Evolutionary conservation across 208 protist species (phyloP), one percentile per base, ranked within the genome.

Genomic region (Wallacemonas collosoma): DNA sequence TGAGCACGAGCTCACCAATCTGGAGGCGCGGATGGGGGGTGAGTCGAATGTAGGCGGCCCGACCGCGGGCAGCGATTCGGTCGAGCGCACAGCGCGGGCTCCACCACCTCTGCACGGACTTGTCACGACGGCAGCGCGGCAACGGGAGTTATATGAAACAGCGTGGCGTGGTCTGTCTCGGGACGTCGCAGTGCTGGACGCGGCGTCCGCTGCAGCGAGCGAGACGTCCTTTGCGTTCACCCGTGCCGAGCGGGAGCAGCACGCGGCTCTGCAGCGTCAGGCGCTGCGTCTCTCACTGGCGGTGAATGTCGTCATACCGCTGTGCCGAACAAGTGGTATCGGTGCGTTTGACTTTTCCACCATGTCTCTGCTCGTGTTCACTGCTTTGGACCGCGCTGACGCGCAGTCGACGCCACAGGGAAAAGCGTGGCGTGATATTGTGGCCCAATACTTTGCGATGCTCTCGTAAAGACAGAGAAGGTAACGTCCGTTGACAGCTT

Each of bases 231-330:
- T 60, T 35, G 14, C 17, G 14, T 60, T 17, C 14, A 60, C 55
- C 15, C 55, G 55, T 11, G 55, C 55, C 15, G 55, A 60, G 17
- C 7, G 11, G 55, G 55, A 9, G 15, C 55, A 35, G 8, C 55
- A 60, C 7, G 55, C 55, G 7, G 17, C 55, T 11, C 55, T 36
- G 17, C 55, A 60, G 47, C 71, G 81, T 40, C 75, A 61, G 53
- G 40, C 77, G 47, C 55, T 83, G 35, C 75, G 89, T 11, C 72
- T 88, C 50, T 80, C 79, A 9, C 80, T 93, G 72, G 76, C 81
- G 4, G 70, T 91, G 68, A 90, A 93, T 38, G 81, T 91, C 35
- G 66, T 91, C 17, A 71, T 93, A 36, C 88, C 88, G 14, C 62
- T 91, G 36, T 63, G 73, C 17, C n/a, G 65, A 9, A 47, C 80